Base-by-base conservation (phyloP, 192 early-diverging fungal genomes). In the Podila clonocystis region DNA sequence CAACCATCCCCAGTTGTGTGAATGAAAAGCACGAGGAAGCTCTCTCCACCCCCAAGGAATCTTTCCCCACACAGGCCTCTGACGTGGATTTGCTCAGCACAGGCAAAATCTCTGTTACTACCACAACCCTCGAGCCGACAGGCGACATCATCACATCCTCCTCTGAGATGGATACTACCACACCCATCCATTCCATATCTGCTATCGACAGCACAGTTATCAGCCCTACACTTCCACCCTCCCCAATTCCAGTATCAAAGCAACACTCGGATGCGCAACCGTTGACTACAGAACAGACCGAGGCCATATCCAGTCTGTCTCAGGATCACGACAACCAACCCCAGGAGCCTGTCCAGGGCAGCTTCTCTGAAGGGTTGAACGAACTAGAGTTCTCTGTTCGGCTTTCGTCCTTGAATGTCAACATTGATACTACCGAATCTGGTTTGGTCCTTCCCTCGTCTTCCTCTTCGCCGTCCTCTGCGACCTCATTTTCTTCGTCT, bases 401-500 rank as follows among this genome's bases (percentile, higher is more conserved):
- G 28, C 38, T 20, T 38, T 34, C 22, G 24, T 4, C 2, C 50
- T 57, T 50, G 22, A 31, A 9, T 7, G n/a, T n/a, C 29, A 30
- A 31, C 58, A 8, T 34, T 38, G 24, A 5, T 50, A 26, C 31
- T 49, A 30, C 30, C 68, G 34, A 49, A 28, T 28, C 28, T 36
- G 7, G 58, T 33, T 6, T 34, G 31, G n/a, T 20, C 62, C 4
- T 8, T 24, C 55, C 55, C 3, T 26, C 13, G 15, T 24, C 55
- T 1, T 58, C 55, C 22, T n/a, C 55, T 19, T 26, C 59, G 24
- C 64, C 68, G 13, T 70, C 74, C 8, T 30, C 61, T 9, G 31
- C 70, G n/a, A 50, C 50, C 2, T 61, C 34, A n/a, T 72, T 66
- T 1, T 71, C 75, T 3, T 72, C 75, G 5, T 67, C 75, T 15